Evolutionary conservation across 2,329 filamentous ascomycete genomes (phyloP).

Genomic region (Xylariaceae sp.): DNA sequence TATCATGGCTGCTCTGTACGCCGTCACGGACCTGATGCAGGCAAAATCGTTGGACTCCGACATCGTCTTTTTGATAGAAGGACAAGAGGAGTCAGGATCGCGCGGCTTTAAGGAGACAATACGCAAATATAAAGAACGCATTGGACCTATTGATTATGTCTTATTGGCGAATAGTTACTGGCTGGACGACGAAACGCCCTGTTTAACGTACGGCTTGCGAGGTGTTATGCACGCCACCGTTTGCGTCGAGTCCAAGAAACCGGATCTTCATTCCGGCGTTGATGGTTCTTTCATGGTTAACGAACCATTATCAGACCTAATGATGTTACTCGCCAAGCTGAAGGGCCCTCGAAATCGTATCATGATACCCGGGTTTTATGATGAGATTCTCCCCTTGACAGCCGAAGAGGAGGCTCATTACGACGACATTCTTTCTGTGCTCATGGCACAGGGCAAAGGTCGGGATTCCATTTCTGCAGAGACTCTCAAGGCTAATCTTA

Average conservation of each 20-base stretch:
- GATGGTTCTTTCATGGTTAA: constrained; percentile 87
- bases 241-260: constrained; percentile 77
- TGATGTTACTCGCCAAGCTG: constrained; percentile 73
- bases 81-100: constrained; percentile 93
- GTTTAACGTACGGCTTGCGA: constrained; percentile 87
- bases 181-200: constrained; percentile 93
- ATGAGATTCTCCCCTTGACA: constrained; percentile 72
- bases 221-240: constrained; percentile 93
- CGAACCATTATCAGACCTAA: constrained; percentile 88
- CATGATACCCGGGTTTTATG: constrained; percentile 83
- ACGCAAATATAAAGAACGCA: constrained; percentile 71
- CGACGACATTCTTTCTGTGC: constrained; percentile 73
- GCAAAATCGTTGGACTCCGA: constrained; percentile 82
- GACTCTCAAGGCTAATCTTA: constrained; percentile 75
- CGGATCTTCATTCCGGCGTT: constrained; percentile 93
- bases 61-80: constrained; percentile 90
- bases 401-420: constrained; percentile 75
- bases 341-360: constrained; percentile 78
- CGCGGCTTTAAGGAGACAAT: constrained; percentile 85
- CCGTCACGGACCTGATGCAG: constrained; percentile 82
- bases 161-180: constrained; percentile 97
- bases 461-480: constrained; percentile 48
- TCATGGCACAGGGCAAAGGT: constrained; percentile 67
- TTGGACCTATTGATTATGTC: constrained; percentile 91
- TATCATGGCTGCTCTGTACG: constrained; percentile 88